Percentiles rank a stretch among this genome's conserved stretches.
Evolutionary conservation across 371 early-diverging fungal genomes (phyloP).

Genomic region (Mucor racemosus): DNA sequence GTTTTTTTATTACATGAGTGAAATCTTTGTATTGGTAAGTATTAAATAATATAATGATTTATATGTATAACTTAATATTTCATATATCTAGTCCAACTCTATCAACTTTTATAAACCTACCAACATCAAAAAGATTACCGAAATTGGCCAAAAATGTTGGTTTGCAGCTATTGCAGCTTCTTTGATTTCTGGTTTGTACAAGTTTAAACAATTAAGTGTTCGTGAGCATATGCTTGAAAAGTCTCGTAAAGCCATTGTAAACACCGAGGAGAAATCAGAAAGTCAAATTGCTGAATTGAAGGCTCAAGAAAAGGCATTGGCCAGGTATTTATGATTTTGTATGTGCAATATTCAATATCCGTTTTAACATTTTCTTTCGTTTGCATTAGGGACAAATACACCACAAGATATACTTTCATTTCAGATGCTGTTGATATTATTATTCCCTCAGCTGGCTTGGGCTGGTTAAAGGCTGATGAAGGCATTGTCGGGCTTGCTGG

Average conservation of each 20-base stretch:
- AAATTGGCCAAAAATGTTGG: slow-evolving; percentile 68
- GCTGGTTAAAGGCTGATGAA: slow-evolving; percentile 61
- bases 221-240: slow-evolving; percentile 44
- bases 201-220: slow-evolving; percentile 57
- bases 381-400: slow-evolving; percentile 52
- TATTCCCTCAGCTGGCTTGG: slow-evolving; percentile 64
- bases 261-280: slow-evolving; percentile 26
- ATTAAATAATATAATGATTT: too few relatives aligned
- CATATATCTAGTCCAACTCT: slow-evolving; percentile 30
- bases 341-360: neutral
- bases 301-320: slow-evolving; percentile 34
- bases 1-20: slow-evolving; percentile 61
- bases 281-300: slow-evolving; percentile 29
- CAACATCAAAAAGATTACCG: slow-evolving; percentile 59
- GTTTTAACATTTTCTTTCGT: neutral
- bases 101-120: slow-evolving; percentile 45
- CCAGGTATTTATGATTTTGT: slow-evolving; percentile 43
- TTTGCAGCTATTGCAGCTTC: slow-evolving; percentile 65
- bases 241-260: slow-evolving; percentile 34
- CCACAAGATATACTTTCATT: slow-evolving; percentile 55
- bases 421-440: slow-evolving; percentile 68
- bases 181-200: slow-evolving; percentile 63
- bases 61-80: neutral
- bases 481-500: slow-evolving; percentile 75
- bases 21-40: slow-evolving; percentile 64